Percentiles rank a stretch among this genome's conserved stretches.
Conservation (phyloP, 2,329 filamentous ascomycete species). For the Exserohilum rostratum region DNA sequence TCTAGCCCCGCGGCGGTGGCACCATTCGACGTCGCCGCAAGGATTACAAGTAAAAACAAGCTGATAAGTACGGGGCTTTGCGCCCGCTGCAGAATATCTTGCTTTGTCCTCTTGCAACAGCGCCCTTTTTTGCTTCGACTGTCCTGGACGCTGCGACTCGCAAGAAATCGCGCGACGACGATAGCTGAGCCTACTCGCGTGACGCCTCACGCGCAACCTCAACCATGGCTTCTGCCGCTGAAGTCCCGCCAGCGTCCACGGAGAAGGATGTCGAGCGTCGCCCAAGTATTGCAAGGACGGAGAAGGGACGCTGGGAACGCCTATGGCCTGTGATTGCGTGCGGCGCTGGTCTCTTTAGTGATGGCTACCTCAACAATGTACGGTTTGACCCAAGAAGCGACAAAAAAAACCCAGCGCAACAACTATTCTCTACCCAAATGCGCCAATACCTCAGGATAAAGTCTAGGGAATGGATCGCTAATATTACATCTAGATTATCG, state of each 20-base stretch:
- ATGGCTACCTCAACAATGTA: conserved; percentile 90
- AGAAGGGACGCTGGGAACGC: conserved; percentile 51
- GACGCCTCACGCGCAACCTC: neutral
- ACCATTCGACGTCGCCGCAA: neutral
- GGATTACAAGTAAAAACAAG: neutral
- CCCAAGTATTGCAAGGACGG: conserved; percentile 34
- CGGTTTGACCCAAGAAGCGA: conserved; percentile 21
- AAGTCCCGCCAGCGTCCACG: conserved; percentile 4
- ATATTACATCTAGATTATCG: conserved; percentile 69
- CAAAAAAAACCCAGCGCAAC: conserved; percentile 13
- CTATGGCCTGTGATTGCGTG: conserved; percentile 82
- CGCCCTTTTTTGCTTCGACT: neutral
- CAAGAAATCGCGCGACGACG: neutral
- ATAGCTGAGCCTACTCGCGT: neutral
- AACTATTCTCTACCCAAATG: neutral
- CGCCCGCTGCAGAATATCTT: neutral
- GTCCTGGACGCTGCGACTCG: neutral
- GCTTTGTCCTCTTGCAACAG: neutral
- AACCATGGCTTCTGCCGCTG: conserved; percentile 20
- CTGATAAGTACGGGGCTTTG: conserved; percentile 1
- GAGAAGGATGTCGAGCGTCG: conserved; percentile 28
- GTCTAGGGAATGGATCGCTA: conserved; percentile 7
- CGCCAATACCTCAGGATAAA: too few relatives aligned
- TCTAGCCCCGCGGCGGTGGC: neutral
- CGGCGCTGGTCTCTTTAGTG: conserved; percentile 86